Conservation (phyloP, 768 basidiomycete species). For the Boletus speciosus region DNA sequence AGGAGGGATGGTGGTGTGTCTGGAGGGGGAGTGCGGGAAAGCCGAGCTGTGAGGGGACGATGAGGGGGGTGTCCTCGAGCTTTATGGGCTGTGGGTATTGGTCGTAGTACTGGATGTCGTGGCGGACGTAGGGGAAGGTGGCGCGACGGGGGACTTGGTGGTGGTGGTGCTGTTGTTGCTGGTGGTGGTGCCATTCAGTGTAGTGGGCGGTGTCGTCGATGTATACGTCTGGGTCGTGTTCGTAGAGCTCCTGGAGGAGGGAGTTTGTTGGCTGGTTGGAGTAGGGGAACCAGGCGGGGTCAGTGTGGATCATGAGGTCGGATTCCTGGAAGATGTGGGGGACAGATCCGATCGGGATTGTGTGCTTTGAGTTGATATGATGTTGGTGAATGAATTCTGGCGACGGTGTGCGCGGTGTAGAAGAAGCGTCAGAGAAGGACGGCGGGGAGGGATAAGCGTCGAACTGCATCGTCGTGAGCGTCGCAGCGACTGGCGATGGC, state of each 20-base stretch:
- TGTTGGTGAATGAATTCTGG: constrained; percentile 36
- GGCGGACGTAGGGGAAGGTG: constrained; percentile 74
- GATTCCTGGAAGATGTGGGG: constrained; percentile 50
- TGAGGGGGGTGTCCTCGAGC: constrained; percentile 57
- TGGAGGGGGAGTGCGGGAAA: constrained; percentile 30
- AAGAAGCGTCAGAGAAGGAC: constrained; percentile 62
- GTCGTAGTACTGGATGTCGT: constrained; percentile 49
- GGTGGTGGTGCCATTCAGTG: constrained; percentile 34
- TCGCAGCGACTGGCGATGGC: constrained; percentile 17
- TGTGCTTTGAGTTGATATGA: constrained; percentile 36
- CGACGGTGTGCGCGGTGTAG: constrained; percentile 71
- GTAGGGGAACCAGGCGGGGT: constrained; percentile 37
- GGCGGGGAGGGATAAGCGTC: constrained; percentile 51
- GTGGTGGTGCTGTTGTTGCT: constrained; percentile 30
- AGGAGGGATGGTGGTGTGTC: constrained; percentile 37
- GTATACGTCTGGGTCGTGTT: constrained; percentile 43
- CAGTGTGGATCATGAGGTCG: constrained; percentile 36
- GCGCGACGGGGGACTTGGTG: constrained; percentile 48
- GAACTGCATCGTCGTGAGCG: constrained; percentile 45
- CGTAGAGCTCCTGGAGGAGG: constrained; percentile 71
- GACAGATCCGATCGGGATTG: constrained; percentile 39
- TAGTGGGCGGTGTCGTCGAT: constrained; percentile 35
- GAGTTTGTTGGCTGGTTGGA: constrained; percentile 42
- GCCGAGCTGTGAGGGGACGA: constrained; percentile 59
- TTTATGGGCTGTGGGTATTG: constrained; percentile 46